Percentiles rank a stretch among this genome's conserved stretches.
phyloP scores from a whole-genome alignment of 257 asterid genomes.

The Fraxinus americana region DNA sequence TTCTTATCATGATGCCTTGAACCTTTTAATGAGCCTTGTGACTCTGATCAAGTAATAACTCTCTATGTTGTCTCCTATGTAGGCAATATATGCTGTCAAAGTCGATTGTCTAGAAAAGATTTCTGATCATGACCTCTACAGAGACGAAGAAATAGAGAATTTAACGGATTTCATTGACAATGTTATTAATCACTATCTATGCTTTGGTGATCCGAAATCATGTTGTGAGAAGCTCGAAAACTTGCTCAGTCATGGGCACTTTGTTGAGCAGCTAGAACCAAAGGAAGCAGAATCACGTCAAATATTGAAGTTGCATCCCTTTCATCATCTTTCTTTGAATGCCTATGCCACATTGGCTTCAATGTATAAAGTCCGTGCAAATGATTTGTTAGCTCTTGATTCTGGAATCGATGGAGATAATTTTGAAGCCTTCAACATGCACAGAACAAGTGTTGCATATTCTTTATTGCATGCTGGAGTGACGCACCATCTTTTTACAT shows the following conservation, averaged over 20 bases:
- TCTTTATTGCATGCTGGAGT: conserved; percentile 64
- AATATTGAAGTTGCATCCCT: conserved; percentile 40
- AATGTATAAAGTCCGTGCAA: conserved; percentile 49
- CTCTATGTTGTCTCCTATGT: not conserved
- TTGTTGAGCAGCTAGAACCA: not conserved
- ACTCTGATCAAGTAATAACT: not conserved
- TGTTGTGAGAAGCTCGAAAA: conserved; percentile 67
- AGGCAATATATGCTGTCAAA: conserved; percentile 39
- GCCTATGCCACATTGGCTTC: conserved; percentile 66
- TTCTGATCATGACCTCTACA: conserved; percentile 11
- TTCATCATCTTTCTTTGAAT: conserved; percentile 48
- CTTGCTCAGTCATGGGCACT: conserved; percentile 44
- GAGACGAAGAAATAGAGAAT: conserved; percentile 27
- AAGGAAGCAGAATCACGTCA: conserved; percentile 22
- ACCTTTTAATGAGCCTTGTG: not conserved
- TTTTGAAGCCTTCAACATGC: conserved; percentile 41
- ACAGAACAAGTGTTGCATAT: conserved; percentile 61
- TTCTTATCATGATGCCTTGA: conserved; percentile 1
- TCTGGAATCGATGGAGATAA: conserved; percentile 18
- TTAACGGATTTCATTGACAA: conserved; percentile 38
- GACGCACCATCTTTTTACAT: conserved; percentile 50
- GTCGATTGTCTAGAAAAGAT: conserved; percentile 2
- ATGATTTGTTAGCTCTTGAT: conserved; percentile 39
- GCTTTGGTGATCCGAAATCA: conserved; percentile 34
- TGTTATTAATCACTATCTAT: conserved; percentile 49